Conservation (phyloP, 2,329 filamentous ascomycete species). For the Penicillium brasilianum region DNA sequence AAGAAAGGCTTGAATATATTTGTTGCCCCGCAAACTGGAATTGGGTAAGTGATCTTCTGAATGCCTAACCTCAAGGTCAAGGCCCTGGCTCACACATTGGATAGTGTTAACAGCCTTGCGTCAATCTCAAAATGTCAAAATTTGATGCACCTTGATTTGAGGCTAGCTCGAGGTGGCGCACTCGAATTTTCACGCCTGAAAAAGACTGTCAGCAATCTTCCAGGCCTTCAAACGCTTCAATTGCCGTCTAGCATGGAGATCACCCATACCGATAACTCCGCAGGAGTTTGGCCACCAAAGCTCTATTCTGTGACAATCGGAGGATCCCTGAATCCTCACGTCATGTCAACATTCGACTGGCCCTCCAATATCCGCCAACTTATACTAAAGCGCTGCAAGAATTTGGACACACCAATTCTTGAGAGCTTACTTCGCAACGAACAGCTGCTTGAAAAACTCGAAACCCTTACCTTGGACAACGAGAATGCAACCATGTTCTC, state of each 20-base stretch:
- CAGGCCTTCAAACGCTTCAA: background rate
- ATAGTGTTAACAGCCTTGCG: conserved; percentile 8
- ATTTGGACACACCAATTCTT: background rate
- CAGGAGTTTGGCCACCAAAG: conserved; percentile 14
- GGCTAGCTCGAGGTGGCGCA: background rate
- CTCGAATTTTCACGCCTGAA: conserved; percentile 1
- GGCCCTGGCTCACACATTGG: background rate
- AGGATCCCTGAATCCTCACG: conserved; percentile 4
- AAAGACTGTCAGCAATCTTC: conserved; percentile 1
- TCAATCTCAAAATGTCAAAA: conserved; percentile 6
- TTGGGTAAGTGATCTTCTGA: conserved; percentile 50
- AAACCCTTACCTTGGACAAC: background rate
- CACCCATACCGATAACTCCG: conserved; percentile 2
- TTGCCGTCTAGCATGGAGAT: conserved; percentile 4
- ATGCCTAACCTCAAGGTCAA: background rate
- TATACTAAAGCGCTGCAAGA: background rate
- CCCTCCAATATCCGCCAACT: background rate
- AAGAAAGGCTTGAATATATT: conserved; percentile 60
- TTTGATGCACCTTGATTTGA: conserved; percentile 3
- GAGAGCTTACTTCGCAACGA: background rate
- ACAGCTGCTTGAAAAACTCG: background rate
- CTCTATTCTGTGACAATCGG: conserved; percentile 9
- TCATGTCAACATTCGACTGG: conserved; percentile 18
- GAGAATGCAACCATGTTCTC: conserved; percentile 1
- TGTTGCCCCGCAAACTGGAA: conserved; percentile 62